Evolutionary conservation across 192 early-diverging fungal species (phyloP), one percentile per base, ranked within the genome.

Genomic region (Backusella parvicylindrica): DNA sequence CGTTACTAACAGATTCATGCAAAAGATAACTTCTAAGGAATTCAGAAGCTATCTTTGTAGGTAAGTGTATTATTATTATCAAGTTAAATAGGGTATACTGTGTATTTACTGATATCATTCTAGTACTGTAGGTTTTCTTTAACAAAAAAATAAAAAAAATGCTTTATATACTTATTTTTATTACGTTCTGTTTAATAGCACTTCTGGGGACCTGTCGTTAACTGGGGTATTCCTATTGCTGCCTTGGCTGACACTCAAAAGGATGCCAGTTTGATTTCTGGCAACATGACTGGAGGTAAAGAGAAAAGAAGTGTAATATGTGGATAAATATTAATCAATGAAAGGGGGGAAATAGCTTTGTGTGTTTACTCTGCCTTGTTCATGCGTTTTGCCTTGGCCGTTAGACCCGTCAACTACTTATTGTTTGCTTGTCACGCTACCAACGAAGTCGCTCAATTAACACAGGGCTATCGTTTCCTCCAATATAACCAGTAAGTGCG

Each of bases 181-280:
- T 30, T 15, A n/a, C 30, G 3, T 60, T 38, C 13, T 33, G 2
- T 60, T 33, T 37, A 50, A 36, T 74, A 87, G 86, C 86, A 87
- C 38, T 87, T 87, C 71, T 87, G 86, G 86, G 86, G 86, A 77
- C 86, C 86, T 41, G 86, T 88, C 15, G 94, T 91, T 68, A 95
- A 94, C 85, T 94, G 97, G 97, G 97, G 97, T 63, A 90, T 99
- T 67, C 97, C 97, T 56, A 72, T 99, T 32, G 97, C 96, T 35
- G 97, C 97, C 9, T 94, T 98, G 72, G 93, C 94, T 47, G 97
- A 99, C 80, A 91, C 89, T 68, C 89, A 92, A 71, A 95, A 96
- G 80, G 92, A 93, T 68, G 94, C 96, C 9, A 95, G 95, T 72
- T 83, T 93, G 77, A 99, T 99, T 79, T 92, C 90, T 33, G 93